Evolutionary conservation across 371 early-diverging fungal species (phyloP).

Genomic region (Coemansia sp.): DNA sequence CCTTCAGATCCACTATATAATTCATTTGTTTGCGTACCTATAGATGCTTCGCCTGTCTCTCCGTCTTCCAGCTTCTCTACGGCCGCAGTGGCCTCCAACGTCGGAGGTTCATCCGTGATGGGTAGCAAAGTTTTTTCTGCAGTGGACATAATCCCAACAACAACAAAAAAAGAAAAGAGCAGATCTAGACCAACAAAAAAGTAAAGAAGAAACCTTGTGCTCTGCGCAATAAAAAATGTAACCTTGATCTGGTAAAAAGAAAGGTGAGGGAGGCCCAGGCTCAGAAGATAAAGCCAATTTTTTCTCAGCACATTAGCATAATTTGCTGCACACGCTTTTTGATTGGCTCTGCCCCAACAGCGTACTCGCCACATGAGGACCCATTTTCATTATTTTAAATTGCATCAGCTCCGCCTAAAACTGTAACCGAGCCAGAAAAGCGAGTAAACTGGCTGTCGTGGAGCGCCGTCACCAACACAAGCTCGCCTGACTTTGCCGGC

Average conservation of each 20-base stretch:
- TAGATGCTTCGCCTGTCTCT: slow-evolving; percentile 1
- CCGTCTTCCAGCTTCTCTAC: background rate
- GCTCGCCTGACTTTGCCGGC: background rate
- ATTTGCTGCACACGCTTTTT: background rate
- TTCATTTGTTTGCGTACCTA: background rate
- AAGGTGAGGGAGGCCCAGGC: background rate
- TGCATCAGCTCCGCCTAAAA: slow-evolving; percentile 3
- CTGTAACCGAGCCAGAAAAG: slow-evolving; percentile 28
- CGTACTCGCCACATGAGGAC: no score
- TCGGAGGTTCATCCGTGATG: background rate
- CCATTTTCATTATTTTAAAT: no score
- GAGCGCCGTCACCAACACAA: slow-evolving; percentile 32
- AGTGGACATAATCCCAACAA: slow-evolving; percentile 22
- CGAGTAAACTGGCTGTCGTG: slow-evolving; percentile 47
- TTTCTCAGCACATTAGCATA: background rate
- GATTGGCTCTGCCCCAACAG: background rate
- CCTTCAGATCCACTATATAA: background rate
- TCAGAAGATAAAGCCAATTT: slow-evolving; percentile 1
- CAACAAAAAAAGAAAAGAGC: background rate
- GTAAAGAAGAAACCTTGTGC: background rate
- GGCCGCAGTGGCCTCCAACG: background rate
- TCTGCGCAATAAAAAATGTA: background rate
- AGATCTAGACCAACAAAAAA: background rate
- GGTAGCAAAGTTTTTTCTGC: slow-evolving; percentile 9
- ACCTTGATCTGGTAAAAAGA: background rate